Percentiles rank a stretch among this genome's conserved stretches.
These are phyloP conservation scores for Scutellaria barbata DNA, from an alignment of 257 asterid genomes.

Conservation along the genomic window DNA sequence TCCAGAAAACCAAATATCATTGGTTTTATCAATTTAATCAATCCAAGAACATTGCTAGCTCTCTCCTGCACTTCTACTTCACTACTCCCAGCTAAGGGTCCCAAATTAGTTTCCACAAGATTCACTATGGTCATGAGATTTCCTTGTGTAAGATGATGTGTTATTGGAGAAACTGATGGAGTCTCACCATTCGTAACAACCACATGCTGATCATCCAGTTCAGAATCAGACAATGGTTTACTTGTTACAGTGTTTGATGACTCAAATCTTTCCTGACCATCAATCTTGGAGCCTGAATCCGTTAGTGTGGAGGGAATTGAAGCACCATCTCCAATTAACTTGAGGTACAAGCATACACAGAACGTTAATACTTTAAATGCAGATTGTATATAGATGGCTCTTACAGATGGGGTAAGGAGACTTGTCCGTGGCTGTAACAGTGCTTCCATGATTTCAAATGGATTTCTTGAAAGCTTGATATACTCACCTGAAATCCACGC, in stretches of 20 bases:
- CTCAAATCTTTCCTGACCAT: constrained; percentile 45
- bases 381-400: constrained; percentile 84
- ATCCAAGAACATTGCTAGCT: constrained; percentile 75
- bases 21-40: constrained; percentile 63
- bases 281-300: constrained; percentile 38
- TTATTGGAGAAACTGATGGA: constrained; percentile 42
- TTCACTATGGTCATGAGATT: constrained; percentile 58
- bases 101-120: constrained; percentile 69
- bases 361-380: constrained; percentile 77
- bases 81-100: constrained; percentile 67
- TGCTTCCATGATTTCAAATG: constrained; percentile 87
- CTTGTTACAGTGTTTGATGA: constrained; percentile 2
- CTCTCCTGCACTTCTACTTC: constrained; percentile 93
- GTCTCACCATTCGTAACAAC: constrained; percentile 39
- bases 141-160: constrained; percentile 49
- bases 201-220: constrained; percentile 51
- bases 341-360: constrained; percentile 58
- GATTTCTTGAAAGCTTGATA: constrained; percentile 79
- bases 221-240: constrained; percentile 48
- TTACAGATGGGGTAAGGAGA: constrained; percentile 72
- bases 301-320: constrained; percentile 41
- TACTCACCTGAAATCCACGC: constrained; percentile 95
- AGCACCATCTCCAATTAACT: constrained; percentile 46
- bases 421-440: constrained; percentile 82
- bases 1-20: constrained; percentile 47